Percentiles rank a stretch among this genome's conserved stretches.
These are phyloP conservation scores for Arachis monticola DNA, from an alignment of 331 rosid species.

Conservation along the genomic window DNA sequence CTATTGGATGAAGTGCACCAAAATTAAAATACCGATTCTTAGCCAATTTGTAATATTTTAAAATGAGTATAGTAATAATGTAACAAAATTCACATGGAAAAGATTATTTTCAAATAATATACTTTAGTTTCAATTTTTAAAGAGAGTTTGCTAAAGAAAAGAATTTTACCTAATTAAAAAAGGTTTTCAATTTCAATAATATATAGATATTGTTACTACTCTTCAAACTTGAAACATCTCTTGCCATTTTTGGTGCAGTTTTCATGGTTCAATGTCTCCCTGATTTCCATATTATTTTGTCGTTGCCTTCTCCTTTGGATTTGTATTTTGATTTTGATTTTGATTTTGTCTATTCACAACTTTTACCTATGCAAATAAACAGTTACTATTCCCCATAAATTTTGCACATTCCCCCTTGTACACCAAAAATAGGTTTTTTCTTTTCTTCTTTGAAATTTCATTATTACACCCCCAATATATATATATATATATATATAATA, in stretches of 20 bases:
- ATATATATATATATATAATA: not conserved
- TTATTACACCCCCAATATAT: not conserved
- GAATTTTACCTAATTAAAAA: too few relatives aligned
- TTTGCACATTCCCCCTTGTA: not conserved
- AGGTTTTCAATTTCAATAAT: too few relatives aligned
- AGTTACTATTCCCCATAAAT: slow-evolving; percentile 17
- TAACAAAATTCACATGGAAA: too few relatives aligned
- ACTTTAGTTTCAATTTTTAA: too few relatives aligned
- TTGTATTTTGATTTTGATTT: not conserved
- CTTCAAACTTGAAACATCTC: not conserved
- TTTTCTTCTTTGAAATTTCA: not conserved
- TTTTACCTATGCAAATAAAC: not conserved
- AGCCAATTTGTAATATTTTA: too few relatives aligned
- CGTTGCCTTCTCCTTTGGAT: not conserved
- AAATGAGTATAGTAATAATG: too few relatives aligned
- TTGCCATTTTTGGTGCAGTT: slow-evolving; percentile 14
- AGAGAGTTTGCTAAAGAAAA: too few relatives aligned
- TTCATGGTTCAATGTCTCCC: not conserved
- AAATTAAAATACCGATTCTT: too few relatives aligned
- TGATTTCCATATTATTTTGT: slow-evolving; percentile 14
- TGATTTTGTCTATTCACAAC: not conserved
- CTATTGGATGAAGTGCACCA: too few relatives aligned
- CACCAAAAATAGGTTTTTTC: not conserved
- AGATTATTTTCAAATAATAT: too few relatives aligned
- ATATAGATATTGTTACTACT: too few relatives aligned